Evolutionary conservation across 371 early-diverging fungal species (phyloP).

Genomic region (Apophysomyces sp.): DNA sequence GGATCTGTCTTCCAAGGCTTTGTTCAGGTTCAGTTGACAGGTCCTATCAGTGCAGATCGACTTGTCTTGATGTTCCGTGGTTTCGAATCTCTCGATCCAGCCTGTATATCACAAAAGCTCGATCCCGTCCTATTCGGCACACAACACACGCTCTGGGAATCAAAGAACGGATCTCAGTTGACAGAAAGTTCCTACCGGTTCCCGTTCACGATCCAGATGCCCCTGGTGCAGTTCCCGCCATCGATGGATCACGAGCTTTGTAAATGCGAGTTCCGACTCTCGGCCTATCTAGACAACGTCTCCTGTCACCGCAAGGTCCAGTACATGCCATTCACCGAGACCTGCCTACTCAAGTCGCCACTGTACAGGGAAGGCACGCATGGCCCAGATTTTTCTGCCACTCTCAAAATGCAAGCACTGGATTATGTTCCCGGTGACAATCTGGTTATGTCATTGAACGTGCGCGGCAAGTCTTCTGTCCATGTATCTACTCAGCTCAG

Average conservation of each 20-base stretch:
- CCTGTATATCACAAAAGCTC: constrained; percentile 7
- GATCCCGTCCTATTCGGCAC: constrained; percentile 24
- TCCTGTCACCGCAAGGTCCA: constrained; percentile 9
- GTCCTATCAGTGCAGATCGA: constrained; percentile 13
- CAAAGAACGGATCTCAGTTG: constrained; percentile 12
- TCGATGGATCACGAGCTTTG: constrained; percentile 23
- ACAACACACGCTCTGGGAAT: constrained; percentile 36
- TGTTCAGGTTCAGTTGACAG: background rate
- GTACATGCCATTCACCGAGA: constrained; percentile 42
- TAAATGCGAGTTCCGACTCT: constrained; percentile 28
- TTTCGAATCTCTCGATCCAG: constrained; percentile 6
- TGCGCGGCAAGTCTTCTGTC: background rate
- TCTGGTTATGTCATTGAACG: constrained; percentile 3
- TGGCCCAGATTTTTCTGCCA: background rate
- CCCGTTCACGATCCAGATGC: constrained; percentile 43
- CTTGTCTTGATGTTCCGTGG: constrained; percentile 18
- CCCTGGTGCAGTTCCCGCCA: constrained; percentile 40
- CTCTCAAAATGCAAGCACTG: constrained; percentile 19
- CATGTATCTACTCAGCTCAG: background rate
- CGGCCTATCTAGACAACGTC: constrained; percentile 22
- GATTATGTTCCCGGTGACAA: constrained; percentile 33
- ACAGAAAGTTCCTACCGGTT: constrained; percentile 19
- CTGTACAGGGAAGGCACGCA: constrained; percentile 1
- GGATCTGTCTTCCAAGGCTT: constrained; percentile 42
- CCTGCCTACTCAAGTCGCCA: constrained; percentile 24